phyloP scores from a whole-genome alignment of 2,329 filamentous ascomycete genomes.

The Ascochyta viciae-villosae region DNA sequence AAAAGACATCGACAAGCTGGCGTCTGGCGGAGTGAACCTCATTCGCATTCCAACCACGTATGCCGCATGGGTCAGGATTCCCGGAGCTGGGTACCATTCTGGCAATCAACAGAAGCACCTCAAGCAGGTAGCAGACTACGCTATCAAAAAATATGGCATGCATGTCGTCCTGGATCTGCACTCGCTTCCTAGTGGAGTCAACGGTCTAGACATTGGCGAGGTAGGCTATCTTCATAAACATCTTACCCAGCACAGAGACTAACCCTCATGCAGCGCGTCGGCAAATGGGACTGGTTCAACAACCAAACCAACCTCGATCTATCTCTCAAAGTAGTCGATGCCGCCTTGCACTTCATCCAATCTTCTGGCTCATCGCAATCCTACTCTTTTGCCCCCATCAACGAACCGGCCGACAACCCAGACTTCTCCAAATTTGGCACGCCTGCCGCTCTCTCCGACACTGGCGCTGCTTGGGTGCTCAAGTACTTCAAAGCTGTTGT shows the following conservation, averaged over 20 bases:
- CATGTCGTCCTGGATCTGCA: constrained; percentile 48
- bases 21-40: constrained; percentile 39
- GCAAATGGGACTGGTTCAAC: constrained; percentile 47
- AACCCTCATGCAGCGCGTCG: constrained; percentile 10
- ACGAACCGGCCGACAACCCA: constrained; percentile 46
- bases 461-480: constrained; percentile 40
- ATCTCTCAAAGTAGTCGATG: constrained; percentile 42
- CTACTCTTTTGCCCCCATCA: constrained; percentile 49
- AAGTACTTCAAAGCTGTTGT: constrained; percentile 41
- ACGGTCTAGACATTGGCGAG: constrained; percentile 28
- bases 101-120: constrained; percentile 44
- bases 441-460: constrained; percentile 37
- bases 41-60: constrained; percentile 49
- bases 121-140: constrained; percentile 44
- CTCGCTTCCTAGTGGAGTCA: constrained; percentile 43
- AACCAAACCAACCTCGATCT: constrained; percentile 46
- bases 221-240: not conserved
- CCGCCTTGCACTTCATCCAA: constrained; percentile 43
- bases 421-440: constrained; percentile 44
- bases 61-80: constrained; percentile 47
- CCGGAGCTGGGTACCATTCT: constrained; percentile 42
- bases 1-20: constrained; percentile 44
- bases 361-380: constrained; percentile 34
- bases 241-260: not conserved
- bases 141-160: constrained; percentile 47